Evolutionary conservation across 140 eudicot genomes (phyloP), one percentile per base, ranked within the genome.

Genomic region (Senecio squalidus): DNA sequence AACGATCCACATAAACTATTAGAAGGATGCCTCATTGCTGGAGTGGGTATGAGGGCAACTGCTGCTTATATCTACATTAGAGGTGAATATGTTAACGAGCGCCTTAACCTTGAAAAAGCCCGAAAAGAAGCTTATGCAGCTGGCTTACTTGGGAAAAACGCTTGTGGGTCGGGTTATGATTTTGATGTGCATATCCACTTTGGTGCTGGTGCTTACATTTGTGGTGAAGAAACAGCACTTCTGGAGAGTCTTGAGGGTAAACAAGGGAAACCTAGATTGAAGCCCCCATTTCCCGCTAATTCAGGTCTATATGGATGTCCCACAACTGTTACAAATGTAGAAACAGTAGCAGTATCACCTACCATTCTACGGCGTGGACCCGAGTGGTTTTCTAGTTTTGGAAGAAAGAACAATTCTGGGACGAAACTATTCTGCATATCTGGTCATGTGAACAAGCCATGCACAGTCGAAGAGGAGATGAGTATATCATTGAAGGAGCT

Each of bases 401-500:
- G 96, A 29, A 75, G 96, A 75, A 92, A 87, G 66, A 86, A 87
- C 65, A 87, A 92, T 69, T 69, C 96, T 0, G 98, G 98, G 5
- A 92, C 98, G 3, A 92, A 92, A 50, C 66, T 92, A 0, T 86
- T 86, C 31, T 87, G 98, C 60, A 66, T 87, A 33, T 92, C 98
- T 6, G 98, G 98, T 29, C 96, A 92, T 43, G 98, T 92, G 40
- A 92, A 92, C 71, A 92, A 84, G 67, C 98, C 98, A 0, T 87
- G 98, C 69, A 91, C 98, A 0, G 98, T 91, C 11, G 98, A 91
- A 65, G 98, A 91, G 80, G 98, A 91, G 63, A 91, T 91, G 98
- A 91, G 98, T 49, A 91, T 91, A 26, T 72, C 98, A 5, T 79
- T 91, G 69, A 91, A 86, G 74, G 98, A 91, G 78, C 76, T 92